A percentile compares a stretch with the other conserved stretches of the same genome.
phyloP scores from a whole-genome alignment of 106 monocot genomes.

The Allium fistulosum region DNA sequence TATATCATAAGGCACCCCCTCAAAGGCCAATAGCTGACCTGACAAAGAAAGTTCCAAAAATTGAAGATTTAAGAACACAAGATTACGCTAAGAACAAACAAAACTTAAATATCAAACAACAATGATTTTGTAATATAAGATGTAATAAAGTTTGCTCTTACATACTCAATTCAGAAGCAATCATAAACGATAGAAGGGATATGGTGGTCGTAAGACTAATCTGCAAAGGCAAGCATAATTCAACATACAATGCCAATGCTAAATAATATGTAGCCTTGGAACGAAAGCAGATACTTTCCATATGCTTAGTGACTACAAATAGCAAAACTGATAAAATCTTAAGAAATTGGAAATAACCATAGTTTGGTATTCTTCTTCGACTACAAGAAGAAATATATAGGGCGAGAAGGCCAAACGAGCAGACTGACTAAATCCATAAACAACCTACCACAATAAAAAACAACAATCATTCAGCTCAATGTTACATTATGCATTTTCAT shows the following conservation, averaged over 20 bases:
- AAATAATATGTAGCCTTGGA: no score
- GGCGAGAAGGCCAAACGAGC: slow-evolving; percentile 45
- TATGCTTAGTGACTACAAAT: neutral
- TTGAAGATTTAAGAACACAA: no score
- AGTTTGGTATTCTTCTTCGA: slow-evolving; percentile 45
- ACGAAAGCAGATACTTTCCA: no score
- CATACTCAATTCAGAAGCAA: slow-evolving; percentile 45
- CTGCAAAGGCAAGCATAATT: slow-evolving; percentile 18
- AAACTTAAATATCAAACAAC: no score
- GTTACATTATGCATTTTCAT: neutral
- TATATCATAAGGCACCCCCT: slow-evolving; percentile 20
- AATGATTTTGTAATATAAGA: neutral
- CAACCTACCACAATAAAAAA: slow-evolving; percentile 11
- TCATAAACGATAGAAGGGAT: slow-evolving; percentile 38
- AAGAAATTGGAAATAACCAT: slow-evolving; percentile 15
- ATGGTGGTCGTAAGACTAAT: slow-evolving; percentile 32
- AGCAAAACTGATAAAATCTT: neutral
- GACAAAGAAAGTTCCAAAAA: slow-evolving; percentile 3
- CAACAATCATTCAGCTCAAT: neutral
- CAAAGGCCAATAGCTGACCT: slow-evolving; percentile 33
- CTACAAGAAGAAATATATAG: slow-evolving; percentile 35
- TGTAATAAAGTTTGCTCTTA: slow-evolving; percentile 5
- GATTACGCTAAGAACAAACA: no score
- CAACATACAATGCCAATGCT: no score
- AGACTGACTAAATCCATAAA: slow-evolving; percentile 39